Conservation (phyloP, 1,139 yeast species). For the Lodderomyces beijingensis region DNA sequence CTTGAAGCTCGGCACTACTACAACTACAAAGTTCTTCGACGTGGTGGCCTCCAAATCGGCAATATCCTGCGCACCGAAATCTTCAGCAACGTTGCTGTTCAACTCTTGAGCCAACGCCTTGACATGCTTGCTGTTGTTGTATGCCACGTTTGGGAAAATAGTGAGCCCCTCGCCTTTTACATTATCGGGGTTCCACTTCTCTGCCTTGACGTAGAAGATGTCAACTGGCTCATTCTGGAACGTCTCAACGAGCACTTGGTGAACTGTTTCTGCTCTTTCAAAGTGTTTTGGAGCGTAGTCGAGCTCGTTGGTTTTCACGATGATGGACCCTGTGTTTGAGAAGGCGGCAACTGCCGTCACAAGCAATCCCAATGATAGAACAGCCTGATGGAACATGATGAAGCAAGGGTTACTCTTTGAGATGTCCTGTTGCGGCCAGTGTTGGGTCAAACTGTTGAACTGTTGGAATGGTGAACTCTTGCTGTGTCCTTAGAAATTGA, state of each 20-base stretch:
- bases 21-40: conserved; percentile 1
- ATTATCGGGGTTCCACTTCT: neutral
- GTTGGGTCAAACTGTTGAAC: too few relatives aligned
- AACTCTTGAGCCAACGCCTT: too few relatives aligned
- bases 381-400: too few relatives aligned
- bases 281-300: neutral
- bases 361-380: too few relatives aligned
- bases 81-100: too few relatives aligned
- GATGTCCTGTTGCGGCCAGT: too few relatives aligned
- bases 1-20: conserved; percentile 2
- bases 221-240: neutral
- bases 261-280: neutral
- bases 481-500: too few relatives aligned
- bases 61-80: too few relatives aligned
- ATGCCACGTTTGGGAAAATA: conserved; percentile 4
- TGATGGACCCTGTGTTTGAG: neutral
- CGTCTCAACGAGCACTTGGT: neutral
- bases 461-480: too few relatives aligned
- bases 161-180: neutral
- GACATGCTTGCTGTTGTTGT: neutral
- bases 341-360: neutral
- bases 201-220: neutral
- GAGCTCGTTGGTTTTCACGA: neutral
- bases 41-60: too few relatives aligned
- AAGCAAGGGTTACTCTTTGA: too few relatives aligned